Base-by-base conservation (phyloP, 495 filamentous ascomycete genomes). In the Xylaria acuta region DNA sequence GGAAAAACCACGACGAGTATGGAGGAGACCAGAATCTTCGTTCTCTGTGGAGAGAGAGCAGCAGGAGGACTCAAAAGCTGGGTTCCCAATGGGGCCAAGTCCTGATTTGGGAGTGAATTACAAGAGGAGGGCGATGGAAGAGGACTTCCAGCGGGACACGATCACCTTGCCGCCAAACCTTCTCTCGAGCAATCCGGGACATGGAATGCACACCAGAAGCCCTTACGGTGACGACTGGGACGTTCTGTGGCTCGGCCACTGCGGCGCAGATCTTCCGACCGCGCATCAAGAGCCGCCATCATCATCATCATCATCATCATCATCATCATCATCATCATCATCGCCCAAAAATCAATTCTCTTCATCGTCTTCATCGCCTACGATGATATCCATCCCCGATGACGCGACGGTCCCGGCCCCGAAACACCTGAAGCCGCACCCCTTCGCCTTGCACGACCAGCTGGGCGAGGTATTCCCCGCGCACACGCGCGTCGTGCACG, bases 211-310 rank as follows among this genome's bases (percentile, higher is more conserved):
- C 5, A 25, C 43, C 1, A 9, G 4, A 14, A 56, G 65, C 11
- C 49, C 49, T 3, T 88, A 85, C 72, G 85, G 85, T 5, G 79
- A 83, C 36, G 72, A 74, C 49, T 88, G 84, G 85, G 86, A 88
- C 73, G 69, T 87, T 34, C 76, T 87, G 20, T 87, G 83, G 85
- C 81, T 87, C 0, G 85, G 85, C 36, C 84, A 84, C 74, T 86
- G 85, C 75, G 84, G 85, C 32, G 83, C 81, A 8, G 76, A 82
- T 22, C 78, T 87, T 20, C 83, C 85, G 1, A 12, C 25, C 5
- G 49, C 67, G 45, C 63, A 34, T 20, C 60, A 20, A 30, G 60
- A 32, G 41, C 40, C 62, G 16, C 12, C 5, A 49, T 6, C 62
- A 8, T 11, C 9, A 51, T 22, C 20, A 51, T 58, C 53, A 6